phyloP scores from a whole-genome alignment of 2,329 filamentous ascomycete species.

The Fusarium goolgardi region DNA sequence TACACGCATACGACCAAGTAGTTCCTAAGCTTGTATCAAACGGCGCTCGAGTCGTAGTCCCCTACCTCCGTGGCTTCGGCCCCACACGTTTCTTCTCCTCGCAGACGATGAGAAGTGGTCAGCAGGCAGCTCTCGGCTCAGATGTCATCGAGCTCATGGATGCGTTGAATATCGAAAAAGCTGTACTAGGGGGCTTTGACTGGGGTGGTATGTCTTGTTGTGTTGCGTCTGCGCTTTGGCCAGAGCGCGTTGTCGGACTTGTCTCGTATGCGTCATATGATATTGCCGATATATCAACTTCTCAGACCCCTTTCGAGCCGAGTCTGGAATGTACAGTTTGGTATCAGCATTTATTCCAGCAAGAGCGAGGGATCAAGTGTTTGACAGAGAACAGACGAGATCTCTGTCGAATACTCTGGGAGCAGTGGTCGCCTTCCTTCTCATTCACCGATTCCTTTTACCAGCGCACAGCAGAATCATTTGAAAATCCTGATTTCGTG shows the following conservation, averaged over 20 bases:
- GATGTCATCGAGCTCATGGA: constrained; percentile 16
- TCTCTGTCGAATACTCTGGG: constrained; percentile 12
- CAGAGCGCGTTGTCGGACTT: neutral
- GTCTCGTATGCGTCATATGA: constrained; percentile 18
- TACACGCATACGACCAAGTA: constrained; percentile 14
- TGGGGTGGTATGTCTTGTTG: constrained; percentile 15
- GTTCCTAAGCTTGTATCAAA: neutral
- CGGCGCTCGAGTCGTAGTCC: constrained; percentile 7
- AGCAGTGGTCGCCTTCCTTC: constrained; percentile 19
- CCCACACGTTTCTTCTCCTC: constrained; percentile 10
- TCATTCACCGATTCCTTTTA: constrained; percentile 8
- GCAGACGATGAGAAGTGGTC: constrained; percentile 5
- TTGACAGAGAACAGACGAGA: neutral
- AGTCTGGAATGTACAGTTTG: constrained; percentile 13
- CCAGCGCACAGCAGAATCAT: neutral
- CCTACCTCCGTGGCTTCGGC: constrained; percentile 1
- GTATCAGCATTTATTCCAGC: constrained; percentile 25
- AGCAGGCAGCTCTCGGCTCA: constrained; percentile 14
- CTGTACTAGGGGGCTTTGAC: constrained; percentile 2
- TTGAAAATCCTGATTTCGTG: constrained; percentile 20
- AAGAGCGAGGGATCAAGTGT: neutral
- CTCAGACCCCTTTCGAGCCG: neutral
- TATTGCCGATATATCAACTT: constrained; percentile 2
- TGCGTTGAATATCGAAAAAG: constrained; percentile 5
- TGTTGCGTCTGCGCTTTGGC: constrained; percentile 14